These are phyloP conservation scores for sweet orange (Citrus sinensis) DNA, from an alignment of 345 rosid genomes.

Conservation along the genomic window DVS_A1.0 CM039166.1:18026001-18026500, in stretches of 20 bases:
- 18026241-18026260: constrained; percentile 34
- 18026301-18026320: constrained; percentile 16
- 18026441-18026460: no score
- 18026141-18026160: constrained; percentile 18
- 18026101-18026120: not conserved
- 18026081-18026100: not conserved
- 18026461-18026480: no score
- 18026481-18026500: not conserved
- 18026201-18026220: constrained; percentile 24
- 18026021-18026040: not conserved
- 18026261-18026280: constrained; percentile 35
- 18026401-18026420: not conserved
- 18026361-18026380: not conserved
- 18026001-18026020: not conserved
- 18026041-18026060: not conserved
- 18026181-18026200: constrained; percentile 33
- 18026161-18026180: constrained; percentile 30
- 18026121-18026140: constrained; percentile 19
- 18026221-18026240: constrained; percentile 25
- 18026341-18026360: constrained; percentile 11
- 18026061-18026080: no score
- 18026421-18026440: no score
- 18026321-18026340: not conserved
- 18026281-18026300: constrained; percentile 27
- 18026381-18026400: not conserved